Percentiles rank a stretch among this genome's conserved stretches.
Conservation (phyloP, 2,329 filamentous ascomycete genomes). For the Neopestalotiopsis sp. region DNA sequence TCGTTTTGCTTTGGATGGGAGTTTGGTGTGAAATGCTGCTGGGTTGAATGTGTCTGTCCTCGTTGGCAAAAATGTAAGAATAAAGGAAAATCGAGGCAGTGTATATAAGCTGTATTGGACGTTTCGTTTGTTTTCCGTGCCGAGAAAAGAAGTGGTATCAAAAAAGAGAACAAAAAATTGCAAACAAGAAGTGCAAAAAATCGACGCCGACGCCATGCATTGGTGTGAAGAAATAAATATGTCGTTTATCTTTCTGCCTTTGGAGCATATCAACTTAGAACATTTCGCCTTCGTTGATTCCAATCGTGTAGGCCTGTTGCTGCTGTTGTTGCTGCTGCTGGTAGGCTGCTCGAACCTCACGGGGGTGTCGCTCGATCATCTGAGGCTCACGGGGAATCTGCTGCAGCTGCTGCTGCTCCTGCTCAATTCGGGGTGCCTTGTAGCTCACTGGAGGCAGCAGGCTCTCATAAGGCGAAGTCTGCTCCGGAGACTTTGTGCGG, state of each 20-base stretch:
- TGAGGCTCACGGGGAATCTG: conserved; percentile 12
- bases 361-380: conserved; percentile 37
- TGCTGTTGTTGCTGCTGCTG: conserved; percentile 37
- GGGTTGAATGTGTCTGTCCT: neutral
- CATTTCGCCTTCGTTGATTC: conserved; percentile 60
- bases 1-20: neutral
- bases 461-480: conserved; percentile 43
- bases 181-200: conserved; percentile 11
- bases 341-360: conserved; percentile 42
- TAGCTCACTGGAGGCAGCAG: conserved; percentile 35
- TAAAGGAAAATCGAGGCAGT: neutral
- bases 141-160: conserved; percentile 32
- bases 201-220: conserved; percentile 44
- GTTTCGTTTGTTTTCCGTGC: conserved; percentile 1
- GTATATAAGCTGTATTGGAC: conserved; percentile 13
- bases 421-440: conserved; percentile 26
- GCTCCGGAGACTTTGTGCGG: conserved; percentile 45
- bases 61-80: neutral
- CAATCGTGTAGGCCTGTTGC: conserved; percentile 50
- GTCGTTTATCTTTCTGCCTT: conserved; percentile 23
- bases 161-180: conserved; percentile 20
- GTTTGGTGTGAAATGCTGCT: conserved; percentile 5
- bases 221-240: conserved; percentile 28
- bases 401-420: neutral
- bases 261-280: conserved; percentile 43